Evolutionary conservation across 805 yeast genomes (phyloP).

Genomic region (Komagataella pastoris): DNA sequence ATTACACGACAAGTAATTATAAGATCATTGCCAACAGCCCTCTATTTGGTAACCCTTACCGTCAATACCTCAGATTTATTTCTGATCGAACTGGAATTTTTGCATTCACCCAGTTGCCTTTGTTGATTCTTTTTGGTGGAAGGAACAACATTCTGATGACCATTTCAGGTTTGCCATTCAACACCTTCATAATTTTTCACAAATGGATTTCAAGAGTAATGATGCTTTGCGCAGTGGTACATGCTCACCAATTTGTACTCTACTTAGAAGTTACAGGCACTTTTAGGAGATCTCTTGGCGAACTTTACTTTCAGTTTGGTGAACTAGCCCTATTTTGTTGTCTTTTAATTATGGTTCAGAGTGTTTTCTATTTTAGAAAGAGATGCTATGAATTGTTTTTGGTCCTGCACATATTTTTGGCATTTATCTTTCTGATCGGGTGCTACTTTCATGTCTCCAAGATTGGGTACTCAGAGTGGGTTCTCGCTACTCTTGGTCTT

Average conservation of each 20-base stretch:
- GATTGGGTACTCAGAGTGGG: slow-evolving; percentile 27
- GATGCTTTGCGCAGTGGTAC: slow-evolving; percentile 15
- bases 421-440: slow-evolving; percentile 29
- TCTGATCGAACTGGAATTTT: slow-evolving; percentile 48
- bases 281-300: slow-evolving; percentile 2
- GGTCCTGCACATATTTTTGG: slow-evolving; percentile 28
- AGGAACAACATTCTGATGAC: slow-evolving; percentile 41
- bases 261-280: slow-evolving; percentile 1
- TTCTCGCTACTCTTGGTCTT: slow-evolving; percentile 20
- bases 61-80: slow-evolving; percentile 23
- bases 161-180: slow-evolving; percentile 35
- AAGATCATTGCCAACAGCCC: slow-evolving; percentile 3
- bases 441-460: slow-evolving; percentile 29
- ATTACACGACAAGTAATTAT: slow-evolving; percentile 7
- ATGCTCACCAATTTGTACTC: slow-evolving; percentile 21
- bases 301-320: slow-evolving; percentile 9
- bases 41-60: slow-evolving; percentile 7
- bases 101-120: slow-evolving; percentile 28
- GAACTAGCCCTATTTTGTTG: slow-evolving; percentile 23
- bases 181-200: slow-evolving; percentile 27
- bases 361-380: slow-evolving; percentile 29
- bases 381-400: slow-evolving; percentile 33
- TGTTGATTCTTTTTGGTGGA: slow-evolving; percentile 40
- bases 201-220: slow-evolving; percentile 26
- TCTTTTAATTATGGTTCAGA: slow-evolving; percentile 28